Percentiles rank a stretch among this genome's conserved stretches.
Evolutionary conservation across 2,329 filamentous ascomycete genomes (phyloP).

Genomic region (Septoria petroselini): DNA sequence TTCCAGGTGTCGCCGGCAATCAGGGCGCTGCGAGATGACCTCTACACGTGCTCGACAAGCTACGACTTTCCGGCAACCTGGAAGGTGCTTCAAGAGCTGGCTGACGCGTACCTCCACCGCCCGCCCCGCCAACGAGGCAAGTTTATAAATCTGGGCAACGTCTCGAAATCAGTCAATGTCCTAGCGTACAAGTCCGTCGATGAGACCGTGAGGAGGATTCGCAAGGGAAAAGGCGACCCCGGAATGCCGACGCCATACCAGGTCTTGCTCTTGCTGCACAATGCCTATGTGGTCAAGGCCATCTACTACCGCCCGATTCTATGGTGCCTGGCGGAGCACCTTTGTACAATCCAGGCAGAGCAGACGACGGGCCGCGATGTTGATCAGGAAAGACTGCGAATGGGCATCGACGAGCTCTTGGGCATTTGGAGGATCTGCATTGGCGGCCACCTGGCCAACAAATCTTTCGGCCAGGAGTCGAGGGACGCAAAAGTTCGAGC

Average conservation of each 20-base stretch:
- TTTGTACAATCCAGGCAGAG: slow-evolving; percentile 7
- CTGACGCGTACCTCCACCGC: background rate
- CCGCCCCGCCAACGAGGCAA: background rate
- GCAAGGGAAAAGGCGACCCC: background rate
- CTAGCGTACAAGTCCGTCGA: slow-evolving; percentile 1
- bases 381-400: background rate
- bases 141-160: slow-evolving; percentile 1
- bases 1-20: background rate
- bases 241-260: slow-evolving; percentile 12
- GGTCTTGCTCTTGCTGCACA: slow-evolving; percentile 8
- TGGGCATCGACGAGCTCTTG: slow-evolving; percentile 16
- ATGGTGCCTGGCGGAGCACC: slow-evolving; percentile 12
- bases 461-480: slow-evolving; percentile 1
- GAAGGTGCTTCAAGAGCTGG: slow-evolving; percentile 17
- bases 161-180: background rate
- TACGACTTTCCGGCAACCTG: slow-evolving; percentile 9
- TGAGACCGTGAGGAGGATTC: slow-evolving; percentile 3
- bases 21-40: background rate
- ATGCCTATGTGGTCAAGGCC: slow-evolving; percentile 4
- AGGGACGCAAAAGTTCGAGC: slow-evolving; percentile 4
- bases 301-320: slow-evolving; percentile 12
- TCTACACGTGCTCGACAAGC: background rate
- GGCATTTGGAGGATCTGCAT: slow-evolving; percentile 23
- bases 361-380: background rate
- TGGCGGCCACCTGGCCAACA: slow-evolving; percentile 10